A percentile compares a stretch with the other conserved stretches of the same genome.
Evolutionary conservation across 2,329 filamentous ascomycete species (phyloP).

Genomic region (Ophiostoma fasciatum): DNA sequence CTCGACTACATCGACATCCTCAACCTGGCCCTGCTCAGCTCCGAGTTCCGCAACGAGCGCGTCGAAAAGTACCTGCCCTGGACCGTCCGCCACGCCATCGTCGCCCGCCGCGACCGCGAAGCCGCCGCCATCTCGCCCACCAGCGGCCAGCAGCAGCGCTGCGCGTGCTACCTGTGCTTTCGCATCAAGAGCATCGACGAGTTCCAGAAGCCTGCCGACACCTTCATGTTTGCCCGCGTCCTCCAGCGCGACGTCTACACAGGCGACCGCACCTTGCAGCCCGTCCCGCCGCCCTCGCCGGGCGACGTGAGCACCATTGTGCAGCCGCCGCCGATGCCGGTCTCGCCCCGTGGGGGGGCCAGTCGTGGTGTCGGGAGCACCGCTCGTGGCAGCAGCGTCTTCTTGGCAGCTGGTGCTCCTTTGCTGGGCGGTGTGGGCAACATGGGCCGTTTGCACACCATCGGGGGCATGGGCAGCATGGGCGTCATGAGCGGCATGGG

Average conservation of each 20-base stretch:
- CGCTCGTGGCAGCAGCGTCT: no score
- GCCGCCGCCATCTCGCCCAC: neutral
- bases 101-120: slow-evolving; percentile 2
- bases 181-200: slow-evolving; percentile 7
- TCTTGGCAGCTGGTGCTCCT: no score
- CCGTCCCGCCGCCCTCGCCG: slow-evolving; percentile 1
- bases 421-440: no score
- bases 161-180: slow-evolving; percentile 13
- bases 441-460: no score
- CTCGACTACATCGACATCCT: slow-evolving; percentile 11
- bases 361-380: no score
- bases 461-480: no score
- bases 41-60: slow-evolving; percentile 4
- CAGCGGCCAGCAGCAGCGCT: neutral
- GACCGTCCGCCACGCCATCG: slow-evolving; percentile 4
- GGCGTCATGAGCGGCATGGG: no score
- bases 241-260: slow-evolving; percentile 8
- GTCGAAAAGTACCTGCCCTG: slow-evolving; percentile 10
- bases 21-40: slow-evolving; percentile 5
- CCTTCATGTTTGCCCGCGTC: slow-evolving; percentile 6
- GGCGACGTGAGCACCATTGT: neutral
- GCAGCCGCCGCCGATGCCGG: slow-evolving; percentile 3
- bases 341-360: neutral
- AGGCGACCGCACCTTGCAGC: slow-evolving; percentile 7
- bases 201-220: slow-evolving; percentile 4